Percentiles rank a stretch among this genome's conserved stretches.
Evolutionary conservation across 1,284 basidiomycete species (phyloP).

Genomic region (Sphagnurus paluster): DNA sequence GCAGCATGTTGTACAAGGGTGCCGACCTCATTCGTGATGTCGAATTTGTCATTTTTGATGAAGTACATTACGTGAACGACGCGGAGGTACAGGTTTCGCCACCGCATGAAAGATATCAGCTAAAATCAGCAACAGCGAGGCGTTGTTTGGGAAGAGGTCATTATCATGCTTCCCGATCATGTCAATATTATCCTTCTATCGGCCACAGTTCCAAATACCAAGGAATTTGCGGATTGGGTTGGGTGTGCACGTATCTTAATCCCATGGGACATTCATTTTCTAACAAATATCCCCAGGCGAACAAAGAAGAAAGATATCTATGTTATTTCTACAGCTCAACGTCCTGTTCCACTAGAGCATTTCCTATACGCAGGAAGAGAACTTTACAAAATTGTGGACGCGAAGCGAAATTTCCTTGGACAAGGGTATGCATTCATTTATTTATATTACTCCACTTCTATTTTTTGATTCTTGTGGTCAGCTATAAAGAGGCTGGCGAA

Average conservation of each 20-base stretch:
- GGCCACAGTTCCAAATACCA: slow-evolving; percentile 97
- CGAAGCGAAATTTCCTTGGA: slow-evolving; percentile 75
- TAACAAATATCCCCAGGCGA: slow-evolving; percentile 53
- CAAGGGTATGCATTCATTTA: slow-evolving; percentile 55
- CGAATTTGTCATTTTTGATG: slow-evolving; percentile 99
- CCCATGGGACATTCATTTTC: slow-evolving; percentile 9
- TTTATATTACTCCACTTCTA: slow-evolving; percentile 5
- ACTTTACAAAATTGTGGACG: slow-evolving; percentile 90
- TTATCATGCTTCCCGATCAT: slow-evolving; percentile 98
- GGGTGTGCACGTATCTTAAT: slow-evolving; percentile 66
- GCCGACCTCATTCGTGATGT: slow-evolving; percentile 98
- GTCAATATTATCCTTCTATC: slow-evolving; percentile 96
- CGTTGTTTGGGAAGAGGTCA: slow-evolving; percentile 99
- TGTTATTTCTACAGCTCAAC: slow-evolving; percentile 95
- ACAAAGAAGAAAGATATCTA: slow-evolving; percentile 99
- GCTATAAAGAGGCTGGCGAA: slow-evolving; percentile 89
- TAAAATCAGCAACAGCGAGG: slow-evolving; percentile 65
- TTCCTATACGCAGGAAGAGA: slow-evolving; percentile 94
- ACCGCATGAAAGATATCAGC: not conserved
- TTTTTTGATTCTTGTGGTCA: slow-evolving; percentile 29
- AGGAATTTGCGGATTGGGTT: slow-evolving; percentile 99
- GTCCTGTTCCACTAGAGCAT: slow-evolving; percentile 97
- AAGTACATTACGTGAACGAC: slow-evolving; percentile 99
- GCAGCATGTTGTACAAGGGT: slow-evolving; percentile 99
- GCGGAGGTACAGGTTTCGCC: slow-evolving; percentile 71